Base-by-base conservation (phyloP, 1,139 yeast species). In the Blastobotrys apis region DNA sequence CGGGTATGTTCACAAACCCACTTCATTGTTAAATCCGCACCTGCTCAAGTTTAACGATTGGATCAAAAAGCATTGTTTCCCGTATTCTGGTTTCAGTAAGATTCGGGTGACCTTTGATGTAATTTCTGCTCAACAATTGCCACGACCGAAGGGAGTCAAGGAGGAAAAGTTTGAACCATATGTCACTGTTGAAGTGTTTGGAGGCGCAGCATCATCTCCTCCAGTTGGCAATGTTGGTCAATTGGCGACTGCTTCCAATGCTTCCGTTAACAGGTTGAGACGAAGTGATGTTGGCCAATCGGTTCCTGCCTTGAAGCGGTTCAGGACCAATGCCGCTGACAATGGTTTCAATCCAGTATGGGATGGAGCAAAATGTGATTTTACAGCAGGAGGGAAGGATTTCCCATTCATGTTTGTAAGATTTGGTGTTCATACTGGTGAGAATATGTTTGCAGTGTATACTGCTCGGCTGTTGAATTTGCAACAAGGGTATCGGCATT, bases 301-400 rank as follows among this genome's bases (percentile, higher is more conserved):
- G 12, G 33, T 17, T 9, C n/a, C n/a, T n/a, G n/a, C n/a, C n/a
- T 16, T 41, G 39, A 29, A 30, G 20, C 21, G 20, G 20, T 35
- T 35, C 37, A 16, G 19, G 17, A 32, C 37, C 38, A 47, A 39
- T 15, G 43, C 23, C 40, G 68, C 77, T 3, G 73, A 74, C 43
- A 87, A 88, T 62, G 96, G 97, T 0, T 87, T 85, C 63, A 88
- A 84, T 60, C 97, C 97, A 0, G 66, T 74, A 2, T 88, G 96
- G 96, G 77, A 82, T 53, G 71, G 75, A 40, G 10, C 10, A 10
- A 62, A 60, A 3, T 73, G 80, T 49, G 57, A 64, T 20, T 74
- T 84, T 1, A 61, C 58, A 0, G 57, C 82, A 9, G 60, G 63
- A 2, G 65, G 76, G 5, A 58, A 60, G 36, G 64, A 64, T 41